Percentiles rank a stretch among this genome's conserved stretches.
Evolutionary conservation across 805 yeast genomes (phyloP).

Genomic region (Candida michaelii): DNA sequence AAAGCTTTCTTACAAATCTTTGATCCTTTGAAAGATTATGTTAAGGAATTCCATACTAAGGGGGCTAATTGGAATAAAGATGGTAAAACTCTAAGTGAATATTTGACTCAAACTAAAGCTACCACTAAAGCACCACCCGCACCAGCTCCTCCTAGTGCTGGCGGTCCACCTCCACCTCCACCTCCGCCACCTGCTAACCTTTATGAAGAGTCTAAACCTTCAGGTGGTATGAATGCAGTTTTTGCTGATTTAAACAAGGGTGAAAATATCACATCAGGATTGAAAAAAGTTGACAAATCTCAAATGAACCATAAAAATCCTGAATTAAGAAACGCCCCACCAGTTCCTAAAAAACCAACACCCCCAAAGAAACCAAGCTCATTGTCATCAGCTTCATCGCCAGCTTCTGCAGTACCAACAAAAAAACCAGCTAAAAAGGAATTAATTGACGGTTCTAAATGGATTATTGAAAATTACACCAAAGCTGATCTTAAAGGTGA

Average conservation of each 20-base stretch:
- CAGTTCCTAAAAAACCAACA: slow-evolving; percentile 55
- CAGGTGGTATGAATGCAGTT: slow-evolving; percentile 77
- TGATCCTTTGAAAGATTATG: slow-evolving; percentile 69
- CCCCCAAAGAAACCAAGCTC: slow-evolving; percentile 83
- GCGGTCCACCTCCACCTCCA: slow-evolving; percentile 90
- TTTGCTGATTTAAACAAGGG: slow-evolving; percentile 91
- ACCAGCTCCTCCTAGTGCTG: slow-evolving; percentile 66
- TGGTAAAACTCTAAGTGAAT: slow-evolving; percentile 59
- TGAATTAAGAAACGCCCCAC: slow-evolving; percentile 60
- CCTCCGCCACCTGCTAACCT: slow-evolving; percentile 71
- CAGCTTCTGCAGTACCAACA: slow-evolving; percentile 41
- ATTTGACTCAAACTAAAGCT: slow-evolving; percentile 31
- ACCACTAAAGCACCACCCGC: slow-evolving; percentile 33
- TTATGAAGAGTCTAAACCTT: slow-evolving; percentile 43
- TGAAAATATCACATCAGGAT: slow-evolving; percentile 74
- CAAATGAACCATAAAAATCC: slow-evolving; percentile 96
- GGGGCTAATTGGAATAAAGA: slow-evolving; percentile 78
- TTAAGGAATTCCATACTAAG: slow-evolving; percentile 73
- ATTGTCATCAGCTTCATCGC: slow-evolving; percentile 42
- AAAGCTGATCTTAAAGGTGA: slow-evolving; percentile 43
- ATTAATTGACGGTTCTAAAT: slow-evolving; percentile 74
- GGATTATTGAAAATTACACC: slow-evolving; percentile 83
- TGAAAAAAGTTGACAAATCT: slow-evolving; percentile 89
- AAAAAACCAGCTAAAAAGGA: slow-evolving; percentile 55
- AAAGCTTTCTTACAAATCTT: slow-evolving; percentile 60